Conservation (phyloP, 345 rosid species). For the Lepidium didymum region DNA sequence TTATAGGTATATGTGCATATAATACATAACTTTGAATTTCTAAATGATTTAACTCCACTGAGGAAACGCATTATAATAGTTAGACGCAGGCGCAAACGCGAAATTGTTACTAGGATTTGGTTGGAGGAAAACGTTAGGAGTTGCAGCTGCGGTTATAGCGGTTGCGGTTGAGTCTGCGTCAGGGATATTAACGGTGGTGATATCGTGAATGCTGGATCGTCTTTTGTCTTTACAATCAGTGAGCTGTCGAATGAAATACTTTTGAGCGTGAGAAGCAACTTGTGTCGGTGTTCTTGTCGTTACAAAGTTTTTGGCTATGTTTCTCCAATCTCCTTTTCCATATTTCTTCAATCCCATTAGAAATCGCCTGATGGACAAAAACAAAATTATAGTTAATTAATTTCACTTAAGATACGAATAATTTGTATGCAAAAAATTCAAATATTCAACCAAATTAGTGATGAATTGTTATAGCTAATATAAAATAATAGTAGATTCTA, state of each 20-base stretch:
- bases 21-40: neutral
- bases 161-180: constrained; percentile 29
- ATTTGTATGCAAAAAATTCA: neutral
- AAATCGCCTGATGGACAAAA: constrained; percentile 46
- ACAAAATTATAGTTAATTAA: neutral
- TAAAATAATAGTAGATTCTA: too few species aligned
- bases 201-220: constrained; percentile 96
- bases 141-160: constrained; percentile 21
- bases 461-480: neutral
- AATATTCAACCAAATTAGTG: neutral
- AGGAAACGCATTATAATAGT: constrained; percentile 2
- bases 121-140: constrained; percentile 3
- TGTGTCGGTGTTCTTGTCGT: constrained; percentile 84
- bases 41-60: constrained; percentile 11
- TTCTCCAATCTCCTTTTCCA: constrained; percentile 98
- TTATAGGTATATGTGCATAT: neutral
- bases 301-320: constrained; percentile 76
- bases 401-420: neutral
- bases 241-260: constrained; percentile 89
- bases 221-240: constrained; percentile 91
- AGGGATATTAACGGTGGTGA: constrained; percentile 67
- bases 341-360: constrained; percentile 89
- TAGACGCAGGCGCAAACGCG: constrained; percentile 20
- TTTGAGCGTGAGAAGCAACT: constrained; percentile 97
- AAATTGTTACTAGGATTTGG: constrained; percentile 11